Percentiles rank a stretch among this genome's conserved stretches.
Conservation (phyloP, 805 yeast species). For the Zygotorulaspora chibaensis region DNA sequence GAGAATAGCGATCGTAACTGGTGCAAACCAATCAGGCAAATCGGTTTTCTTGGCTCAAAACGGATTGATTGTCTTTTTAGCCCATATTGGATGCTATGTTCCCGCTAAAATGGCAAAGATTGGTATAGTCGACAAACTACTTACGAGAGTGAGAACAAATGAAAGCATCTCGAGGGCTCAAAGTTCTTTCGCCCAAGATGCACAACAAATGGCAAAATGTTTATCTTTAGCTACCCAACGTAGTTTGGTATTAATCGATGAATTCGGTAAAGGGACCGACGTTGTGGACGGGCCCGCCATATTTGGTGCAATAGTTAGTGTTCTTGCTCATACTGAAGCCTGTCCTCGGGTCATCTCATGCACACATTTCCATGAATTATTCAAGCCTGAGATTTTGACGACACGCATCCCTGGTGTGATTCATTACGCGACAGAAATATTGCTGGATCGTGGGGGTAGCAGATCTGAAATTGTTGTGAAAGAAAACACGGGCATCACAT, state of each 20-base stretch:
- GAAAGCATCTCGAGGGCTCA: slow-evolving; percentile 40
- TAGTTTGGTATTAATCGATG: slow-evolving; percentile 48
- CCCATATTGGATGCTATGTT: slow-evolving; percentile 53
- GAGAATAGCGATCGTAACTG: slow-evolving; percentile 41
- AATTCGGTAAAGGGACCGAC: slow-evolving; percentile 53
- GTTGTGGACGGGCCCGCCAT: slow-evolving; percentile 44
- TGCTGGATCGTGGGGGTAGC: slow-evolving; percentile 12
- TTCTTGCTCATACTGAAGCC: slow-evolving; percentile 13
- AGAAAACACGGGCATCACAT: slow-evolving; percentile 26
- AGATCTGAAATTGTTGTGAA: not conserved
- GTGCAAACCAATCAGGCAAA: slow-evolving; percentile 51
- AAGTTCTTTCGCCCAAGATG: slow-evolving; percentile 51
- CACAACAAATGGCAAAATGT: slow-evolving; percentile 42
- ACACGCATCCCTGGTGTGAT: slow-evolving; percentile 19
- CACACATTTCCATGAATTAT: slow-evolving; percentile 45
- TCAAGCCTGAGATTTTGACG: slow-evolving; percentile 26
- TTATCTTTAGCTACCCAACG: slow-evolving; percentile 37
- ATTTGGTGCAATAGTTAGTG: slow-evolving; percentile 38
- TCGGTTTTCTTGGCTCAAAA: slow-evolving; percentile 47
- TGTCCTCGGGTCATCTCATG: slow-evolving; percentile 36
- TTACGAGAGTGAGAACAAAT: slow-evolving; percentile 43
- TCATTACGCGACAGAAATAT: slow-evolving; percentile 38
- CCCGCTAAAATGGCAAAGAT: slow-evolving; percentile 46
- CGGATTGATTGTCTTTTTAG: slow-evolving; percentile 45
- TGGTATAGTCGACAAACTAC: slow-evolving; percentile 45